Conservation (phyloP, 2,329 filamentous ascomycete species). For the Teratosphaeria pseudoeucalypti region DNA sequence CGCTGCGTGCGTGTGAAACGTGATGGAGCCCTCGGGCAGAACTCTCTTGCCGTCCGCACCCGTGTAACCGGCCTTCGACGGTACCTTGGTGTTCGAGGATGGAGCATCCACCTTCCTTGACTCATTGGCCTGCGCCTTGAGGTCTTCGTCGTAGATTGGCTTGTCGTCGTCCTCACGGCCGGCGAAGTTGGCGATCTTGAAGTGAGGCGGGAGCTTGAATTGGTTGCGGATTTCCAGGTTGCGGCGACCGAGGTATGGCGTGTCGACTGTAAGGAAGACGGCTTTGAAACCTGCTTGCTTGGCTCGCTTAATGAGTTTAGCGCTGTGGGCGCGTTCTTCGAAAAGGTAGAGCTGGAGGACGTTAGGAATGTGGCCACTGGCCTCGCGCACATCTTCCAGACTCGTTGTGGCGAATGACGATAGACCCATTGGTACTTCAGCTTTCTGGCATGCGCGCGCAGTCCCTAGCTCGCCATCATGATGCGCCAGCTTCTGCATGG, state of each 20-base stretch:
- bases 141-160: slow-evolving; percentile 6
- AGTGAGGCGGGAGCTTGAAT: slow-evolving; percentile 32
- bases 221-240: slow-evolving; percentile 46
- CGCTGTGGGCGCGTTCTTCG: slow-evolving; percentile 42
- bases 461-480: slow-evolving; percentile 43
- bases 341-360: slow-evolving; percentile 47
- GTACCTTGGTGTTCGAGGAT: not conserved
- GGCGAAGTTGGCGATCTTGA: slow-evolving; percentile 27
- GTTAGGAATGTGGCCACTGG: slow-evolving; percentile 35
- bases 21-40: slow-evolving; percentile 25
- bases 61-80: slow-evolving; percentile 15
- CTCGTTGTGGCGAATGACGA: slow-evolving; percentile 39
- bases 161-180: slow-evolving; percentile 9
- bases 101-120: slow-evolving; percentile 3
- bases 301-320: slow-evolving; percentile 26
- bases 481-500: slow-evolving; percentile 44
- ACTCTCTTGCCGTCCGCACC: slow-evolving; percentile 20
- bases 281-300: slow-evolving; percentile 42
- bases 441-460: slow-evolving; percentile 37
- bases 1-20: slow-evolving; percentile 31
- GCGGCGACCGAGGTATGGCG: slow-evolving; percentile 43
- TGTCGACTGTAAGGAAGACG: slow-evolving; percentile 47
- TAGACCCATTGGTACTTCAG: slow-evolving; percentile 39
- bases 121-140: slow-evolving; percentile 3
- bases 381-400: slow-evolving; percentile 42